Evolutionary conservation across 2,329 filamentous ascomycete species (phyloP).

Genomic region (Epichloe aotearoae): DNA sequence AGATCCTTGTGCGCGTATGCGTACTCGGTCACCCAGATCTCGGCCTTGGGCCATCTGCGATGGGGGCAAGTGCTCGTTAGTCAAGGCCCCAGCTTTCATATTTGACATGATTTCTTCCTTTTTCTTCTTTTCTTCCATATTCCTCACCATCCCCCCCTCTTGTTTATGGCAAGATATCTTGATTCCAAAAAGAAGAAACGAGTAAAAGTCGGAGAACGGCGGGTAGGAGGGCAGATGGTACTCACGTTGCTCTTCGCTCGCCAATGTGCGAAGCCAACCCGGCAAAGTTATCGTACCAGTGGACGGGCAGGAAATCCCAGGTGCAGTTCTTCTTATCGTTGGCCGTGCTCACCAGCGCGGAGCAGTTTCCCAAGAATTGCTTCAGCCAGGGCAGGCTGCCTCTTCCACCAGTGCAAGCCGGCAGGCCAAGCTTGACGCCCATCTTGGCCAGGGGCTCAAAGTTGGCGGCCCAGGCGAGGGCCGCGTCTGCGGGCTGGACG

Average conservation of each 20-base stretch:
- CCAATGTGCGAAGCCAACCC: conserved; percentile 55
- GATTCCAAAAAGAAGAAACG: not conserved
- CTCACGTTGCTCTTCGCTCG: conserved; percentile 26
- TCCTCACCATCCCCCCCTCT: no score
- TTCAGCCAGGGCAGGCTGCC: conserved; percentile 52
- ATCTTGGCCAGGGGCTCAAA: conserved; percentile 54
- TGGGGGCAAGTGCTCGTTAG: not conserved
- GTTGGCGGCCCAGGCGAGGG: conserved; percentile 55
- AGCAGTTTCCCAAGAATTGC: conserved; percentile 52
- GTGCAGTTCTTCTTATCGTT: conserved; percentile 37
- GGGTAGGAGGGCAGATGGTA: not conserved
- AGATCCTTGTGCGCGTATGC: conserved; percentile 47
- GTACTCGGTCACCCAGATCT: conserved; percentile 72
- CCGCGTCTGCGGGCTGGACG: conserved; percentile 46
- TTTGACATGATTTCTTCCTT: not conserved
- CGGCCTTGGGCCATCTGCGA: conserved; percentile 44
- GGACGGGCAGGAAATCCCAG: conserved; percentile 49
- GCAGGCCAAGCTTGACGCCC: conserved; percentile 56
- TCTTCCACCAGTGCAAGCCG: conserved; percentile 51
- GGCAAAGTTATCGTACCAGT: conserved; percentile 59
- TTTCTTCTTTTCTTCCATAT: no score
- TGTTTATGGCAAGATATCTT: no score
- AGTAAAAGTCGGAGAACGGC: not conserved
- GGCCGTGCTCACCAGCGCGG: conserved; percentile 36
- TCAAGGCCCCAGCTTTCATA: no score